Percentiles rank a stretch among this genome's conserved stretches.
phyloP scores from a whole-genome alignment of 179 eudicot species.

The Nepenthes alata region DNA sequence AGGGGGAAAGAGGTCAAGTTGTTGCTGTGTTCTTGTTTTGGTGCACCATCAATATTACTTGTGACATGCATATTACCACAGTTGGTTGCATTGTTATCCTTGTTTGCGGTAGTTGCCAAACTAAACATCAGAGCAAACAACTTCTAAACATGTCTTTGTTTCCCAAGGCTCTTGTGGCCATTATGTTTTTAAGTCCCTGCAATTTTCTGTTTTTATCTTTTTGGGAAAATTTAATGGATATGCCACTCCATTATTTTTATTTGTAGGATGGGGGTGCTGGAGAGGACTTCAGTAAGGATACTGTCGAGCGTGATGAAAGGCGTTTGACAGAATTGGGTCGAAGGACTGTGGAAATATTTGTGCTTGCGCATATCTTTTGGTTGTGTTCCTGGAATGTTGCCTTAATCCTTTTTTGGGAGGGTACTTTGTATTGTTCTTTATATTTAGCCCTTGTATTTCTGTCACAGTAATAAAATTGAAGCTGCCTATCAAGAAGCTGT shows the following conservation, averaged over 20 bases:
- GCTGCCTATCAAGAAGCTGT: slow-evolving; percentile 89
- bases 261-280: slow-evolving; percentile 74
- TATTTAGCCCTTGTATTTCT: background rate
- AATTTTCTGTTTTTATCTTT: background rate
- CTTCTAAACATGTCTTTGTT: too few species aligned
- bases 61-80: too few species aligned
- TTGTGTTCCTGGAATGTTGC: slow-evolving; percentile 10
- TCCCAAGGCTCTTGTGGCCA: too few species aligned
- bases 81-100: too few species aligned
- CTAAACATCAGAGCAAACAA: too few species aligned
- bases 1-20: too few species aligned
- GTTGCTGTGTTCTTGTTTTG: too few species aligned
- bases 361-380: slow-evolving; percentile 86
- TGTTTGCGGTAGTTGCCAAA: too few species aligned
- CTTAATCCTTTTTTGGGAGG: background rate
- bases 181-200: background rate
- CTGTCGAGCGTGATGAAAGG: slow-evolving; percentile 87
- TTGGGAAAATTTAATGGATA: background rate
- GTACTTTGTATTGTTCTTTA: background rate
- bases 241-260: background rate
- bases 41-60: too few species aligned
- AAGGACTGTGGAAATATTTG: slow-evolving; percentile 88
- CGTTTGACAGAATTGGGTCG: slow-evolving; percentile 90
- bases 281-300: slow-evolving; percentile 69
- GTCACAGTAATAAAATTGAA: slow-evolving; percentile 70